These are phyloP conservation scores for Cucurbita pepo DNA, from an alignment of 306 rosid species.

Conservation along the genomic window DNA sequence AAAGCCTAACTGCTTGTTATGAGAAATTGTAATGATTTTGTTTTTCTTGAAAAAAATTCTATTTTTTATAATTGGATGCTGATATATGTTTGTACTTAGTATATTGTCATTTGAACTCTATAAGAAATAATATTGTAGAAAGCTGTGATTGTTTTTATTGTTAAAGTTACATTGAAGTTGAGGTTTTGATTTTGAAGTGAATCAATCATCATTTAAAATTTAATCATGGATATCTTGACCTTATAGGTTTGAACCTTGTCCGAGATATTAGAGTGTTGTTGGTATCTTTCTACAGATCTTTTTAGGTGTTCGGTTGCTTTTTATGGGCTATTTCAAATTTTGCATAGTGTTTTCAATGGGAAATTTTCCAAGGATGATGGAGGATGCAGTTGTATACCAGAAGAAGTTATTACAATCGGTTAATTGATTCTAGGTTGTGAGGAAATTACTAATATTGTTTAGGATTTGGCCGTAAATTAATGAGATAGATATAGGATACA, in stretches of 20 bases:
- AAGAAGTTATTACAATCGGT: not conserved
- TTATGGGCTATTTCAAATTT: not conserved
- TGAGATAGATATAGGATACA: not conserved
- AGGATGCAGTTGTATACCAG: not conserved
- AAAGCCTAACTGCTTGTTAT: not conserved
- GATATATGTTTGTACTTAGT: not conserved
- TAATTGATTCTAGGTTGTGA: not conserved
- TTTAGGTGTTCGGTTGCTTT: not conserved
- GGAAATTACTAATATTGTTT: not conserved
- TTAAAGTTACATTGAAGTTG: no score
- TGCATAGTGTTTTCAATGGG: not conserved
- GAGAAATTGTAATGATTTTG: not conserved
- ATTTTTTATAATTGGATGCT: not conserved
- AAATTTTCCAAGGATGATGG: not conserved
- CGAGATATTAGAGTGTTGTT: not conserved
- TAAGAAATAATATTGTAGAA: not conserved
- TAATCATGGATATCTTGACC: not conserved
- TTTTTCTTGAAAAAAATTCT: not conserved
- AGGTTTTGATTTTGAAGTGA: not conserved
- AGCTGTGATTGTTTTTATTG: not conserved
- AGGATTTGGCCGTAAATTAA: not conserved
- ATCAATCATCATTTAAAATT: not conserved
- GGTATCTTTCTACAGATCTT: not conserved
- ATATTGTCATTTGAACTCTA: not conserved
- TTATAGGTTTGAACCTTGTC: not conserved